Conservation (phyloP, 2,329 filamentous ascomycete genomes). For the Aspergillus udagawae region DNA sequence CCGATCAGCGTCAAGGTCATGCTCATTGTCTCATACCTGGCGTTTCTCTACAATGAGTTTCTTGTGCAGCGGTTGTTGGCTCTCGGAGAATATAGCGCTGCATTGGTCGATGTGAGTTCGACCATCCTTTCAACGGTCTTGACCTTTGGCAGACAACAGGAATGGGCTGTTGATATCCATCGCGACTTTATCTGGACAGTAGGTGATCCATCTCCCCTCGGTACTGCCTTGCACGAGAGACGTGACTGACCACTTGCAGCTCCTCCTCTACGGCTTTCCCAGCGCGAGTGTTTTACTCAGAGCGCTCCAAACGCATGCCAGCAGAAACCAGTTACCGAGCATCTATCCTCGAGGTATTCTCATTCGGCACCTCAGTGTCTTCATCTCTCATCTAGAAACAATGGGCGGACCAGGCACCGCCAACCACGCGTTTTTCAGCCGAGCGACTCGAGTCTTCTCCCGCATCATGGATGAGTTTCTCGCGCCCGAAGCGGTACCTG, state of each 20-base stretch:
- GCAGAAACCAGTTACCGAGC: constrained; percentile 23
- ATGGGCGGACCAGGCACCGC: constrained; percentile 31
- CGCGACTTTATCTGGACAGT: constrained; percentile 21
- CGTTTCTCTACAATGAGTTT: constrained; percentile 26
- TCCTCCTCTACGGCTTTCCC: constrained; percentile 23
- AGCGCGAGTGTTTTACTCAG: constrained; percentile 24
- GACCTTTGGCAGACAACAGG: constrained; percentile 17
- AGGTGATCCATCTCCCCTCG: not conserved
- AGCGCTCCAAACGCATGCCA: constrained; percentile 19
- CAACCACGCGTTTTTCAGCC: constrained; percentile 20
- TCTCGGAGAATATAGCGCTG: constrained; percentile 13
- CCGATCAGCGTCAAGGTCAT: constrained; percentile 28
- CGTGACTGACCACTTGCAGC: constrained; percentile 3
- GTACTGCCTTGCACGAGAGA: not conserved
- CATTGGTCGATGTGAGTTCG: constrained; percentile 19
- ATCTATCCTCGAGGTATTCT: constrained; percentile 32
- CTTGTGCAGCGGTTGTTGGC: constrained; percentile 25
- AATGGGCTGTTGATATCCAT: constrained; percentile 20
- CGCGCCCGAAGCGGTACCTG: constrained; percentile 11
- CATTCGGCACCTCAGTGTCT: constrained; percentile 37
- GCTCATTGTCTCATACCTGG: constrained; percentile 23
- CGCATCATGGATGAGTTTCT: constrained; percentile 26
- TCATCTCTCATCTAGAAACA: constrained; percentile 37
- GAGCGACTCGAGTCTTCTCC: constrained; percentile 17
- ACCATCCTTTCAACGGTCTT: constrained; percentile 22